phyloP scores from a whole-genome alignment of 495 filamentous ascomycete species.

The Aspergillus funiculosus region DNA sequence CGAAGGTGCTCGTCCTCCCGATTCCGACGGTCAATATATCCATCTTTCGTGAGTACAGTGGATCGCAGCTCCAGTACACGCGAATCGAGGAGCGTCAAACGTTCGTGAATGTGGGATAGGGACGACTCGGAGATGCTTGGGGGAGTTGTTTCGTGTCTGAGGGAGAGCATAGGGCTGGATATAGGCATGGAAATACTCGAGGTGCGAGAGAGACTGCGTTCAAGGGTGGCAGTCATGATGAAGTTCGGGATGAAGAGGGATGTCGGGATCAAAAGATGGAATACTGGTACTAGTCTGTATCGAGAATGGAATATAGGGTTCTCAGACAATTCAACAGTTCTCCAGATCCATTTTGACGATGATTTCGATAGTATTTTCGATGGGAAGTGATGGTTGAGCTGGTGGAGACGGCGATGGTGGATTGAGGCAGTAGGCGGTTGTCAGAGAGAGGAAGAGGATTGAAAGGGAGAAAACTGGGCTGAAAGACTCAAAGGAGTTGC shows the following conservation, averaged over 20 bases:
- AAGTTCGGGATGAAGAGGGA: slow-evolving; percentile 13
- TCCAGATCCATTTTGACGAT: slow-evolving; percentile 21
- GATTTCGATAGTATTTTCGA: slow-evolving; percentile 3
- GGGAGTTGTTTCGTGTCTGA: slow-evolving; percentile 32
- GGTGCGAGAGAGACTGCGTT: slow-evolving; percentile 38
- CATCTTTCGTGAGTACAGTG: slow-evolving; percentile 35
- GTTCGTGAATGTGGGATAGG: slow-evolving; percentile 33
- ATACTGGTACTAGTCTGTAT: background rate
- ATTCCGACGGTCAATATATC: slow-evolving; percentile 39
- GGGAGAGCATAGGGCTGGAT: slow-evolving; percentile 35
- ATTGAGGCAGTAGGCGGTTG: slow-evolving; percentile 1
- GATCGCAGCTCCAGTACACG: slow-evolving; percentile 36
- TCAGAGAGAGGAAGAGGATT: slow-evolving; percentile 11
- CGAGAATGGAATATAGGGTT: background rate
- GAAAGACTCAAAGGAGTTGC: slow-evolving; percentile 1
- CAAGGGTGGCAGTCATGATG: slow-evolving; percentile 37
- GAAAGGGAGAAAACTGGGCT: slow-evolving; percentile 3
- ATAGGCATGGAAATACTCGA: slow-evolving; percentile 38
- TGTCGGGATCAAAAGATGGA: too few species aligned
- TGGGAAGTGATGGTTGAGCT: too few species aligned
- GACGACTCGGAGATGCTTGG: slow-evolving; percentile 30
- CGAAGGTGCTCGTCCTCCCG: slow-evolving; percentile 40
- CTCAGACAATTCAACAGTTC: slow-evolving; percentile 3
- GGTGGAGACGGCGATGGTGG: background rate
- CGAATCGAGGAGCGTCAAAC: slow-evolving; percentile 36